Evolutionary conservation across 2,329 filamentous ascomycete species (phyloP).

Genomic region (Fusarium compactum): DNA sequence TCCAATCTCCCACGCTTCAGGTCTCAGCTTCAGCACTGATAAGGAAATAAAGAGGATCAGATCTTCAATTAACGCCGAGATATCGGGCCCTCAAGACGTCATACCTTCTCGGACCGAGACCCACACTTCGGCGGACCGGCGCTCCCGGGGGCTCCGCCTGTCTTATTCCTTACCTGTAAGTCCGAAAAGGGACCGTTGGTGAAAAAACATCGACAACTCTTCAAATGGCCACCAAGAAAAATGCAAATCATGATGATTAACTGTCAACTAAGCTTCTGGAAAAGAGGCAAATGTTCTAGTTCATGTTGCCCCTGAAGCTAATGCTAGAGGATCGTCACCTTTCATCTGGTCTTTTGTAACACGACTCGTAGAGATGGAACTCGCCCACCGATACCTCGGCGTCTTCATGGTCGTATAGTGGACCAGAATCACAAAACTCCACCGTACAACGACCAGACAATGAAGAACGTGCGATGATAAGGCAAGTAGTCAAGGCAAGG

Average conservation of each 20-base stretch:
- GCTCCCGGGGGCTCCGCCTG: constrained; percentile 24
- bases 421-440: constrained; percentile 32
- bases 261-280: neutral
- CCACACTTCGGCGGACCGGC: constrained; percentile 26
- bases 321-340: neutral
- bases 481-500: constrained; percentile 7
- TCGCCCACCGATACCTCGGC: constrained; percentile 33
- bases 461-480: constrained; percentile 26
- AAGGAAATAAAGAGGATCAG: constrained; percentile 10
- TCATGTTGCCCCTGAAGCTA: neutral
- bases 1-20: neutral
- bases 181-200: constrained; percentile 31
- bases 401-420: constrained; percentile 43
- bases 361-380: constrained; percentile 5
- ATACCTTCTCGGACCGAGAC: constrained; percentile 37
- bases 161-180: constrained; percentile 25
- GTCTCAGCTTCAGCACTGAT: constrained; percentile 2
- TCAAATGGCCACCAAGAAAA: neutral
- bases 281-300: constrained; percentile 14
- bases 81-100: constrained; percentile 23
- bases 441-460: constrained; percentile 21
- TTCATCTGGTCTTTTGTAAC: neutral
- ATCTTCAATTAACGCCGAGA: constrained; percentile 12
- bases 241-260: neutral
- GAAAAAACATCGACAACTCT: constrained; percentile 4